Percentiles rank a stretch among this genome's conserved stretches.
Conservation (phyloP, 768 basidiomycete genomes). For the Suillus variegatus region DNA sequence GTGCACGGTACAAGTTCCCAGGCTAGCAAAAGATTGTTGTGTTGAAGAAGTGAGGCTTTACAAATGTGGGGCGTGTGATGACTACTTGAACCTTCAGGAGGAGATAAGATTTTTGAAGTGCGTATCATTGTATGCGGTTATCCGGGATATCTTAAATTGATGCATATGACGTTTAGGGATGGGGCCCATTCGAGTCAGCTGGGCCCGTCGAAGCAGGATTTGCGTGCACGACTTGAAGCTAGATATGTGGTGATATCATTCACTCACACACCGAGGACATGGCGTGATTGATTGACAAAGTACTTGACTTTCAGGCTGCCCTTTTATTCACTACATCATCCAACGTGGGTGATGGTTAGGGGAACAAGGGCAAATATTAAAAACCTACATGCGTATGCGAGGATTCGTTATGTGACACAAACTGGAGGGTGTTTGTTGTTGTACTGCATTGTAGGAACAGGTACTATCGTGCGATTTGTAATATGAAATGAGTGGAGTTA, state of each 20-base stretch:
- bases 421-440: not conserved
- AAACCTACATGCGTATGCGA: not conserved
- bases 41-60: conserved; percentile 99
- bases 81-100: conserved; percentile 86
- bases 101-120: conserved; percentile 89
- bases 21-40: conserved; percentile 97
- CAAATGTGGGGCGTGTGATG: conserved; percentile 86
- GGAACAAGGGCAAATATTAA: conserved; percentile 81
- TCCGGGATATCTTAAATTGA: conserved; percentile 16
- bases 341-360: conserved; percentile 67
- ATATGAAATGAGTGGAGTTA: conserved; percentile 4
- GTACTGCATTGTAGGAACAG: not conserved
- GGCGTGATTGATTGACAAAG: conserved; percentile 10
- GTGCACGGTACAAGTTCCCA: conserved; percentile 99
- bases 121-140: conserved; percentile 34
- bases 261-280: conserved; percentile 6
- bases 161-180: conserved; percentile 54
- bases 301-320: conserved; percentile 37
- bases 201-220: conserved; percentile 79
- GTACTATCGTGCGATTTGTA: not conserved
- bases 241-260: conserved; percentile 15
- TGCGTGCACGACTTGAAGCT: conserved; percentile 83
- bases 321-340: conserved; percentile 77
- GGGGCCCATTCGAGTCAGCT: conserved; percentile 89
- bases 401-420: not conserved